Conservation (phyloP, 257 asterid species). For the Ilex aquifolium region DNA sequence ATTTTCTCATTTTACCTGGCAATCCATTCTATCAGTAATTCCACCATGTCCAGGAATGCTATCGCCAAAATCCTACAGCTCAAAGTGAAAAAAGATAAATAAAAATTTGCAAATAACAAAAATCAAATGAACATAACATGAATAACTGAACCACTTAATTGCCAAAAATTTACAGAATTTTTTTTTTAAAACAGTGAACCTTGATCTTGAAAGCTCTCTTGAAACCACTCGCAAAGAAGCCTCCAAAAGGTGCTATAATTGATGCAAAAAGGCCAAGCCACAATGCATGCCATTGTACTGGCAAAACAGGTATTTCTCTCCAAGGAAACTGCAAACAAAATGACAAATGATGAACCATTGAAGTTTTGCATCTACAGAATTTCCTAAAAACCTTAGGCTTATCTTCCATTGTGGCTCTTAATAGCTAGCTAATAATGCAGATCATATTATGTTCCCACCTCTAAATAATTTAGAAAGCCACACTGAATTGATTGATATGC, state of each 20-base stretch:
- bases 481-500: too few relatives aligned
- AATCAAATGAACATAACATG: neutral
- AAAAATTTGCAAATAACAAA: slow-evolving; percentile 7
- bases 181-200: slow-evolving; percentile 30
- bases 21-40: slow-evolving; percentile 68
- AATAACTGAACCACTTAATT: neutral
- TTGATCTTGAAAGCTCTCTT: slow-evolving; percentile 97
- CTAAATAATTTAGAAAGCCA: too few relatives aligned
- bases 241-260: slow-evolving; percentile 97
- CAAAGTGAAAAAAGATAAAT: neutral
- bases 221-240: slow-evolving; percentile 97
- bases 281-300: slow-evolving; percentile 85
- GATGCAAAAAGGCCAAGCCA: slow-evolving; percentile 85
- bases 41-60: slow-evolving; percentile 77
- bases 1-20: slow-evolving; percentile 36
- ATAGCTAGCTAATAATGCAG: too few relatives aligned
- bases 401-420: too few relatives aligned
- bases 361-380: neutral
- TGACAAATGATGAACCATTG: neutral
- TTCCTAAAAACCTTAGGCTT: too few relatives aligned
- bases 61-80: slow-evolving; percentile 57
- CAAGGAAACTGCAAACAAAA: slow-evolving; percentile 54
- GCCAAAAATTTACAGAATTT: too few relatives aligned
- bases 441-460: too few relatives aligned
- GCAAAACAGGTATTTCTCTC: slow-evolving; percentile 54